Percentiles rank a stretch among this genome's conserved stretches.
Evolutionary conservation across 495 filamentous ascomycete species (phyloP).

Genomic region (Bryoglossum gracile): DNA sequence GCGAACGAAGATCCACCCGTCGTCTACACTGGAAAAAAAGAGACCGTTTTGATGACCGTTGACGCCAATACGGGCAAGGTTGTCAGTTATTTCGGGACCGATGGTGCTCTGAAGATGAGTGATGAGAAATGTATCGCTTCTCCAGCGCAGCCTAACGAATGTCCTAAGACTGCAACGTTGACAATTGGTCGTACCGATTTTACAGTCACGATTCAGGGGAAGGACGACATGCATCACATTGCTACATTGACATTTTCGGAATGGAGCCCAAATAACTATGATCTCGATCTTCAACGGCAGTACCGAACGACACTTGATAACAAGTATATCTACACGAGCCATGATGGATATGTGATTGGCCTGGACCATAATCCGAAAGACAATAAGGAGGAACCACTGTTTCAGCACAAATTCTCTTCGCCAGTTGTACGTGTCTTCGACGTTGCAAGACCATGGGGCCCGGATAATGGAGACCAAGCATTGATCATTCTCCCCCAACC

Average conservation of each 20-base stretch:
- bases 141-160: slow-evolving; percentile 44
- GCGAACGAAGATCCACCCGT: slow-evolving; percentile 61
- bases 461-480: slow-evolving; percentile 48
- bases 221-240: slow-evolving; percentile 65
- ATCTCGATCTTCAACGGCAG: slow-evolving; percentile 78
- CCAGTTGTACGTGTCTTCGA: slow-evolving; percentile 92
- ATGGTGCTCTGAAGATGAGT: slow-evolving; percentile 29
- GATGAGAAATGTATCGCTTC: slow-evolving; percentile 42
- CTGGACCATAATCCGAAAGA: slow-evolving; percentile 53
- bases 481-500: slow-evolving; percentile 87
- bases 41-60: slow-evolving; percentile 78
- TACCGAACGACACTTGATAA: slow-evolving; percentile 74
- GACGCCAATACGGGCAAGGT: slow-evolving; percentile 78
- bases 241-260: slow-evolving; percentile 91
- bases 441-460: slow-evolving; percentile 62
- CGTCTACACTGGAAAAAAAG: slow-evolving; percentile 86
- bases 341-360: slow-evolving; percentile 80
- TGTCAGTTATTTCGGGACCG: slow-evolving; percentile 42
- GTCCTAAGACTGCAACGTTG: slow-evolving; percentile 61
- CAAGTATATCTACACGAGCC: slow-evolving; percentile 79
- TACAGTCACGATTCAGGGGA: slow-evolving; percentile 72
- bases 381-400: slow-evolving; percentile 28
- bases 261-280: slow-evolving; percentile 89
- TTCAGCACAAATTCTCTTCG: slow-evolving; percentile 61
- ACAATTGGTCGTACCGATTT: slow-evolving; percentile 83